Evolutionary conservation across 2,329 filamentous ascomycete genomes (phyloP).

Genomic region (Xylariaceae sp.): DNA sequence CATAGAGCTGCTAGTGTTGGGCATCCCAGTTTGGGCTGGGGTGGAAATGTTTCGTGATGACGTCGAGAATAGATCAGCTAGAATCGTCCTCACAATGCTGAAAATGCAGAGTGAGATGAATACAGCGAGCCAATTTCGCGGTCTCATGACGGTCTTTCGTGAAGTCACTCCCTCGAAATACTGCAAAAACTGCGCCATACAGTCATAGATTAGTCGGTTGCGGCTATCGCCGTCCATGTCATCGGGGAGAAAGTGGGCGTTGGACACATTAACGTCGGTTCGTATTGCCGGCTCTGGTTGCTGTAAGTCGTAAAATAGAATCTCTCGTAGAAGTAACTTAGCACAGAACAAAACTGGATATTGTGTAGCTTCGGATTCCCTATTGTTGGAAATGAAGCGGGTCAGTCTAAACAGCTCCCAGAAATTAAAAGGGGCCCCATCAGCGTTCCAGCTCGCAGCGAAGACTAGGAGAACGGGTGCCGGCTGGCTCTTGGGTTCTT

Average conservation of each 20-base stretch:
- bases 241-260: conserved; percentile 34
- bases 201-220: conserved; percentile 45
- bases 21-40: conserved; percentile 25
- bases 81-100: conserved; percentile 48
- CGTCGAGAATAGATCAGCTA: conserved; percentile 42
- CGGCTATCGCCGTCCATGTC: conserved; percentile 46
- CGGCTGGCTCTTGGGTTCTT: conserved; percentile 37
- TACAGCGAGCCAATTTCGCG: conserved; percentile 45
- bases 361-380: conserved; percentile 43
- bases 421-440: conserved; percentile 45
- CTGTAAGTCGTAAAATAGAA: conserved; percentile 49
- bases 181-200: conserved; percentile 47
- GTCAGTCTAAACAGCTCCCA: conserved; percentile 49
- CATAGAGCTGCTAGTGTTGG: conserved; percentile 27
- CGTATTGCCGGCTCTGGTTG: conserved; percentile 44
- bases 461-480: conserved; percentile 48
- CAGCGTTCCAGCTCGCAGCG: conserved; percentile 48
- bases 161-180: conserved; percentile 45
- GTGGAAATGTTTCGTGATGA: conserved; percentile 25
- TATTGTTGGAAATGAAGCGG: conserved; percentile 43
- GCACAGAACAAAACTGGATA: conserved; percentile 50
- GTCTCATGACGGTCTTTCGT: conserved; percentile 35
- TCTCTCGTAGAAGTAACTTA: conserved; percentile 51
- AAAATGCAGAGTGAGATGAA: conserved; percentile 56
- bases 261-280: conserved; percentile 34